These are phyloP conservation scores for Lachancea cidri DNA, from an alignment of 805 yeast genomes.

Conservation along the genomic window DNA sequence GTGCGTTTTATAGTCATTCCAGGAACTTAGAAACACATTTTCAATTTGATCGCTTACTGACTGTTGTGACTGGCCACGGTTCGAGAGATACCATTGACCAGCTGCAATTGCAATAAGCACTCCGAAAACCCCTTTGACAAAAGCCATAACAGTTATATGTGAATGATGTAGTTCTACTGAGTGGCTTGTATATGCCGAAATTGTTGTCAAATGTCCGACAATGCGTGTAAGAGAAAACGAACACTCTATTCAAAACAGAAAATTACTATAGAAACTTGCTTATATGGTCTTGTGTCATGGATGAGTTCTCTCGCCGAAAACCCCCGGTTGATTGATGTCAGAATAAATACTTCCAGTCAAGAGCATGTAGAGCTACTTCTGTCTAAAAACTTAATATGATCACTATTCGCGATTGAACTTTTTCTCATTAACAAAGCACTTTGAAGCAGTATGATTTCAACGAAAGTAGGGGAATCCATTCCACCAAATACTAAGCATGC, in stretches of 20 bases:
- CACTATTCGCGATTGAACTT: not conserved
- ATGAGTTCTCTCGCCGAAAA: no score
- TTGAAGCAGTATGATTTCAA: constrained; percentile 11
- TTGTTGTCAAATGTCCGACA: no score
- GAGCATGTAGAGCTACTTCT: not conserved
- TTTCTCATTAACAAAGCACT: not conserved
- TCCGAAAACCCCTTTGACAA: constrained; percentile 8
- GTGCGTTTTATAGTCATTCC: constrained; percentile 67
- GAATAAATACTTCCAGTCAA: not conserved
- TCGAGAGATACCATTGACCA: constrained; percentile 6
- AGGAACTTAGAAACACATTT: constrained; percentile 64
- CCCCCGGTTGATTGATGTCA: no score
- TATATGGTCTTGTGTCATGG: no score
- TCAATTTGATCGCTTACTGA: constrained; percentile 46
- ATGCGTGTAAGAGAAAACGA: no score
- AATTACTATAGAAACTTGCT: no score
- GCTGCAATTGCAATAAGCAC: constrained; percentile 11
- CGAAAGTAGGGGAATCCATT: constrained; percentile 69
- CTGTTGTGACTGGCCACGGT: no score
- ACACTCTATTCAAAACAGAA: no score
- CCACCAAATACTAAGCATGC: constrained; percentile 91
- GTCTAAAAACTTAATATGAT: no score
- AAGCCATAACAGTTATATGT: not conserved
- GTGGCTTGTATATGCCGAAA: no score
- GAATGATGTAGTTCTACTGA: no score